Percentiles rank a stretch among this genome's conserved stretches.
phyloP scores from a whole-genome alignment of 345 rosid species.

The Aquilaria malaccensis region DNA sequence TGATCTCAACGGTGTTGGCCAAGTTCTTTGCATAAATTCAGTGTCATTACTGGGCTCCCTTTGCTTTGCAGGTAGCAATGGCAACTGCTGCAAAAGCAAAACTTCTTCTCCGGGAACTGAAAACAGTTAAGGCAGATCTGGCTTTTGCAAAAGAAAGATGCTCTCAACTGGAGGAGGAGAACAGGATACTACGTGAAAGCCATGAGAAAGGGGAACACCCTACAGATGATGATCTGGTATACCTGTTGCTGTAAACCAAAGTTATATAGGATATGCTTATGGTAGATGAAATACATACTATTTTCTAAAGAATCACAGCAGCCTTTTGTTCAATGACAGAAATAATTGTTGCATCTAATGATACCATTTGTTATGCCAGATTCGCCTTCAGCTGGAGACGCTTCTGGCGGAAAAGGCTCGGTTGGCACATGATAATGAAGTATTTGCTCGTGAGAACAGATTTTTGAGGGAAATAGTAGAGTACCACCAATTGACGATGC shows the following conservation, averaged over 20 bases:
- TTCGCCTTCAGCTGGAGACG: conserved; percentile 94
- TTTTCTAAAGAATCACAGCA: neutral
- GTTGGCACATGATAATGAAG: conserved; percentile 79
- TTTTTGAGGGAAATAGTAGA: conserved; percentile 94
- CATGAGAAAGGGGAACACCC: conserved; percentile 70
- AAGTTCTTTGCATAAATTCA: conserved; percentile 9
- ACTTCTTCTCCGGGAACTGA: conserved; percentile 88
- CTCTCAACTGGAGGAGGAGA: conserved; percentile 88
- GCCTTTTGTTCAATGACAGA: neutral
- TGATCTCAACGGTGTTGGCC: neutral
- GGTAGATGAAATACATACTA: neutral
- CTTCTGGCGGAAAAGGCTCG: conserved; percentile 95
- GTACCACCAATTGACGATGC: conserved; percentile 95
- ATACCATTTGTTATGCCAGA: conserved; percentile 32
- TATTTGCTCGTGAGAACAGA: conserved; percentile 82
- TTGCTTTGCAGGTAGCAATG: conserved; percentile 77
- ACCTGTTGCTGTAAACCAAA: neutral
- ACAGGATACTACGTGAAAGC: conserved; percentile 76
- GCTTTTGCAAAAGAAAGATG: conserved; percentile 84
- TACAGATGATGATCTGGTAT: conserved; percentile 93
- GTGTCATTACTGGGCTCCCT: conserved; percentile 27
- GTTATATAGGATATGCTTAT: neutral
- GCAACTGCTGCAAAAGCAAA: conserved; percentile 98
- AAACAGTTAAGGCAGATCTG: conserved; percentile 87
- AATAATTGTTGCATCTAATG: neutral